Percentiles rank a stretch among this genome's conserved stretches.
These are phyloP conservation scores for Phoma herbarum DNA, from an alignment of 2,329 filamentous ascomycete genomes.

Conservation along the genomic window DNA sequence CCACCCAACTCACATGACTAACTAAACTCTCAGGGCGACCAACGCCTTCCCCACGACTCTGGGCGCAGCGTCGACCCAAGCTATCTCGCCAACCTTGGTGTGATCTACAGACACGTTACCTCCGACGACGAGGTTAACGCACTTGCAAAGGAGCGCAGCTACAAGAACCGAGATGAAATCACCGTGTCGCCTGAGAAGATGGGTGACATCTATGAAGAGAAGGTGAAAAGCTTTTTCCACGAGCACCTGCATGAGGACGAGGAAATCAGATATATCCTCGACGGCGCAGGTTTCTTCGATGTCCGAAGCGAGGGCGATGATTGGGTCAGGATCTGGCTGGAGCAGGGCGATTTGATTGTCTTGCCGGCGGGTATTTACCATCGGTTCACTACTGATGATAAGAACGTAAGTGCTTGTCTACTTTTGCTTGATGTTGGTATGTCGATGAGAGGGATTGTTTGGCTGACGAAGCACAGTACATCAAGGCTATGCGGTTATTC, in stretches of 20 bases:
- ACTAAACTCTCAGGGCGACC: slow-evolving; percentile 75
- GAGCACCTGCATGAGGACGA: slow-evolving; percentile 99
- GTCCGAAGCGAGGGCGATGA: slow-evolving; percentile 82
- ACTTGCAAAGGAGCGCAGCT: slow-evolving; percentile 77
- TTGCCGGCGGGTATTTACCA: slow-evolving; percentile 96
- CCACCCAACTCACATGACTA: slow-evolving; percentile 26
- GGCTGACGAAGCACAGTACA: slow-evolving; percentile 68
- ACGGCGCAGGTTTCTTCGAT: slow-evolving; percentile 91
- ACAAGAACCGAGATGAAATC: slow-evolving; percentile 96
- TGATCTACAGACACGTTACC: slow-evolving; percentile 76
- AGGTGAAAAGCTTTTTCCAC: slow-evolving; percentile 91
- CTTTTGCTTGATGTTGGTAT: neutral
- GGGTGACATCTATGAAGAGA: slow-evolving; percentile 88
- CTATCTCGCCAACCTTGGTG: slow-evolving; percentile 77
- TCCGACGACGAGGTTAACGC: slow-evolving; percentile 72
- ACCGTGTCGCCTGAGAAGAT: slow-evolving; percentile 85
- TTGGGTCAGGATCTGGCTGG: slow-evolving; percentile 87
- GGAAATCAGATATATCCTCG: slow-evolving; percentile 94
- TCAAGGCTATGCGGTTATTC: slow-evolving; percentile 95
- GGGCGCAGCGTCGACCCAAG: slow-evolving; percentile 71
- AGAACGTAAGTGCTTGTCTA: slow-evolving; percentile 72
- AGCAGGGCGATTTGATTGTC: slow-evolving; percentile 90
- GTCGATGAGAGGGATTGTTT: neutral
- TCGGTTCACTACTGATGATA: slow-evolving; percentile 91
- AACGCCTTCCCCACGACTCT: slow-evolving; percentile 89